Percentiles rank a stretch among this genome's conserved stretches.
phyloP scores from a whole-genome alignment of 2,329 filamentous ascomycete genomes.

The Phaeophleospora eucalypticola region DNA sequence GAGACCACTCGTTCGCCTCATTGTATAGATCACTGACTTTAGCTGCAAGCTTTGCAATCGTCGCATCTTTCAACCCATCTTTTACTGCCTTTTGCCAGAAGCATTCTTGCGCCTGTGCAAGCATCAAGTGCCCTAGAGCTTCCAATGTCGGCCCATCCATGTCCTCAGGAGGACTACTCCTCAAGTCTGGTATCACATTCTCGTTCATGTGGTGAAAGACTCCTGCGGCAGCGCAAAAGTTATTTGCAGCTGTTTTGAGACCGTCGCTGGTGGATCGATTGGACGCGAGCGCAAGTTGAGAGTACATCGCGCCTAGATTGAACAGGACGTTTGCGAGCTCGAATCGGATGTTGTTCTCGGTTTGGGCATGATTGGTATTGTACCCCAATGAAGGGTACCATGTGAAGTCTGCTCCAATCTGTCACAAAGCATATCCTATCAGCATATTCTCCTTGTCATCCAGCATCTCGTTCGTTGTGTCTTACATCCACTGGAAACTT shows the following conservation, averaged over 20 bases:
- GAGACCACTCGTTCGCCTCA: constrained; percentile 74
- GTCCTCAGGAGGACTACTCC: constrained; percentile 77
- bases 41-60: constrained; percentile 85
- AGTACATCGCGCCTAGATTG: constrained; percentile 90
- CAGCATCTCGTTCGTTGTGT: constrained; percentile 18
- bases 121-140: constrained; percentile 73
- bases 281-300: constrained; percentile 78
- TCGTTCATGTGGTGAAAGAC: constrained; percentile 74
- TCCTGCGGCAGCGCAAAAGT: constrained; percentile 83
- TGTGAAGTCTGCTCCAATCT: constrained; percentile 91
- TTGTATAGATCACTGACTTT: constrained; percentile 89
- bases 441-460: neutral
- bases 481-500: constrained; percentile 93
- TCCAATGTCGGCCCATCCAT: constrained; percentile 89
- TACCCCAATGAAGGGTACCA: constrained; percentile 96
- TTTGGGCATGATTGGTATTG: constrained; percentile 24
- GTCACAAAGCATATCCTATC: constrained; percentile 7
- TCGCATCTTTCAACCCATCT: constrained; percentile 86
- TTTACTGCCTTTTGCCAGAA: constrained; percentile 98
- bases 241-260: constrained; percentile 81
- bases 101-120: constrained; percentile 93
- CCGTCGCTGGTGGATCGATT: constrained; percentile 76
- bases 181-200: constrained; percentile 74
- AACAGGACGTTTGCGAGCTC: constrained; percentile 90
- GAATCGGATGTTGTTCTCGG: constrained; percentile 64